A percentile compares a stretch with the other conserved stretches of the same genome.
These are phyloP conservation scores for Berberis thunbergii DNA, from an alignment of 164 flowering plant genomes.

Conservation along the genomic window DNA sequence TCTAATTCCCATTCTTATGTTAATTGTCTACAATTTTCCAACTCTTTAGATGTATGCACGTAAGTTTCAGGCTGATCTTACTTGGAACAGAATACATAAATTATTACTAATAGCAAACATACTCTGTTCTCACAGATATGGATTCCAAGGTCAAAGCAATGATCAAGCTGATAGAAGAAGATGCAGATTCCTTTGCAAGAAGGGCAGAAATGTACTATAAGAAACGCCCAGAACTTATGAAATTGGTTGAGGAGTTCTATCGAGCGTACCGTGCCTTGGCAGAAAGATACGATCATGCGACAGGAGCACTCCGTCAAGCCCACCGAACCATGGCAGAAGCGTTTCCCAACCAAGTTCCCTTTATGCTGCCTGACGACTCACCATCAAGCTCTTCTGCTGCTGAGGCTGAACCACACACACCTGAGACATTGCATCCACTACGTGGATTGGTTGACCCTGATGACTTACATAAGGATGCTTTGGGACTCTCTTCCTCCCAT, in stretches of 20 bases:
- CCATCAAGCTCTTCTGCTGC: conserved; percentile 14
- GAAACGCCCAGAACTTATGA: conserved; percentile 94
- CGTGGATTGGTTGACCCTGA: conserved; percentile 35
- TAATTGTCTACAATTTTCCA: too few relatives aligned
- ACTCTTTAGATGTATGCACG: too few relatives aligned
- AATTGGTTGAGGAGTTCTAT: conserved; percentile 88
- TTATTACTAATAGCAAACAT: background rate
- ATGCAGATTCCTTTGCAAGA: conserved; percentile 97
- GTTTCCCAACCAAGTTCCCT: conserved; percentile 68
- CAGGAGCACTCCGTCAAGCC: conserved; percentile 85
- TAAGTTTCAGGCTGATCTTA: too few relatives aligned
- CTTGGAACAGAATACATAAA: background rate
- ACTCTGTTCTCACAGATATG: conserved; percentile 53
- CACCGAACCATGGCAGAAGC: conserved; percentile 80
- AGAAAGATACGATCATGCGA: conserved; percentile 90
- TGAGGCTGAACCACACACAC: conserved; percentile 39
- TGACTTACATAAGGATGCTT: conserved; percentile 20
- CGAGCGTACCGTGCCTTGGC: conserved; percentile 94
- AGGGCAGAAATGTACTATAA: conserved; percentile 99
- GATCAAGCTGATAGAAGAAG: conserved; percentile 97
- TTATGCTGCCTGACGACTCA: conserved; percentile 41
- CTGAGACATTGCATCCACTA: conserved; percentile 34
- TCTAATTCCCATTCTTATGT: too few relatives aligned
- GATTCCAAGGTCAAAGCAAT: conserved; percentile 82
- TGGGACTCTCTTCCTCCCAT: background rate